These are phyloP conservation scores for Malassezia equina DNA, from an alignment of 1,284 basidiomycete genomes.

Conservation along the genomic window DNA sequence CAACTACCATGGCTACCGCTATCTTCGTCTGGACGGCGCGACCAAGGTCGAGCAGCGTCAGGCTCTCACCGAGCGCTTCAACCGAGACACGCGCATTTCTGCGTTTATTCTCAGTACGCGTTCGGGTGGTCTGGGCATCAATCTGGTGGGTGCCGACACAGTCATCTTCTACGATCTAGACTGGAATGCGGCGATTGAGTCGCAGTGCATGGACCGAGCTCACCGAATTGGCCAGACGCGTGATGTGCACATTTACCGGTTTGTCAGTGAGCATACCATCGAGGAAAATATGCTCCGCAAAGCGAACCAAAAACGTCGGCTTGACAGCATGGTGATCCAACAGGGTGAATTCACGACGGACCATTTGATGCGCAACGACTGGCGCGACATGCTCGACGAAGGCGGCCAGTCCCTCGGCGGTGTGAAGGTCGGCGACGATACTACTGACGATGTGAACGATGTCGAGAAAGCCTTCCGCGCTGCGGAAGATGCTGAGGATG, in stretches of 20 bases:
- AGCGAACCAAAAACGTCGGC: constrained; percentile 84
- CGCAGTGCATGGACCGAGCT: constrained; percentile 89
- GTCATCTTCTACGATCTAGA: constrained; percentile 95
- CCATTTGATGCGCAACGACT: constrained; percentile 56
- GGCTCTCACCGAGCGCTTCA: constrained; percentile 92
- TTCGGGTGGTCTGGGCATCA: constrained; percentile 91
- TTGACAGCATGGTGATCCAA: constrained; percentile 87
- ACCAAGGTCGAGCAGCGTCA: constrained; percentile 94
- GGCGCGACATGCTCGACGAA: constrained; percentile 69
- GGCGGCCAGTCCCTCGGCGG: constrained; percentile 31
- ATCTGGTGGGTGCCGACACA: constrained; percentile 84
- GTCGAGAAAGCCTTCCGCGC: constrained; percentile 65
- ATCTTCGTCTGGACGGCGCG: constrained; percentile 81
- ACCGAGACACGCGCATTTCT: constrained; percentile 76
- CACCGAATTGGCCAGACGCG: constrained; percentile 93
- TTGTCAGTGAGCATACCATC: constrained; percentile 82
- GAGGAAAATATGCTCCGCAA: constrained; percentile 94
- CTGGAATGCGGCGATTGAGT: constrained; percentile 95
- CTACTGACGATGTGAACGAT: constrained; percentile 48
- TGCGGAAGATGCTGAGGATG: constrained; percentile 80
- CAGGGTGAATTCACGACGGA: constrained; percentile 70
- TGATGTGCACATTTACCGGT: constrained; percentile 92
- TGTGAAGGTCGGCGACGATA: constrained; percentile 38
- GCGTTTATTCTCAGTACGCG: constrained; percentile 88
- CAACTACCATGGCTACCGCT: constrained; percentile 84